Evolutionary conservation across 164 flowering plant genomes (phyloP), one percentile per base, ranked within the genome.

Genomic region (Echeveria elegans): DNA sequence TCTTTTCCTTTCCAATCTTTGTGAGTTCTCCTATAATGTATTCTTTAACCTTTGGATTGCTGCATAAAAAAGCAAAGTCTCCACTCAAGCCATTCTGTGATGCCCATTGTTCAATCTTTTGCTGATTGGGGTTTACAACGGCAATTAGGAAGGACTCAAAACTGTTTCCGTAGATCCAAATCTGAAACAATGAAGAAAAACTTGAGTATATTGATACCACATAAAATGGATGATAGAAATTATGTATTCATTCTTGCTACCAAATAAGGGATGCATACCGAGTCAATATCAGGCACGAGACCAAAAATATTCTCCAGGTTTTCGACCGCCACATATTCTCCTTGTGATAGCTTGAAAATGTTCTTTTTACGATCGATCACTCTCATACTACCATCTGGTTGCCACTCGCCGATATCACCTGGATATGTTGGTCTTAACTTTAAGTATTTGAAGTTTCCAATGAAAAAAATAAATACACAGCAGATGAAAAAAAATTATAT

Each of bases 341-440:
- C 99, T 74, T 94, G 99, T 4, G 99, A 91, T 71, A 94, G 96
- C 83, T 94, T 94, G 73, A 94, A 94, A 68, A 95, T 95, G 72
- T 95, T 95, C 78, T 95, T 95, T 85, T 92, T 95, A 40, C 99
- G 80, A 74, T 95, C 99, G 71, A 95, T 90, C 24, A 95, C 87
- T 81, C 90, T 92, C 92, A 95, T 74, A 83, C 83, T 79, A 70
- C 99, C 99, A 82, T 88, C 77, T 15, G 87, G 82, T 69, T 92
- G 99, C 99, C 96, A 94, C 80, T 94, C 98, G 34, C 98, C 98
- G 71, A 94, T 70, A 74, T 94, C 98, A 65, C 98, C 98, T 93
- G 77, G 36, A 59, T 34, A 65, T 70, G 50, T 76, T 38, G 21
- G 14, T 11, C 41, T 6, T 63, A 34, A n/a, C 29, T 14, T 6